Evolutionary conservation across 768 basidiomycete genomes (phyloP).

Genomic region (Leucosporidium creatinivorum): DNA sequence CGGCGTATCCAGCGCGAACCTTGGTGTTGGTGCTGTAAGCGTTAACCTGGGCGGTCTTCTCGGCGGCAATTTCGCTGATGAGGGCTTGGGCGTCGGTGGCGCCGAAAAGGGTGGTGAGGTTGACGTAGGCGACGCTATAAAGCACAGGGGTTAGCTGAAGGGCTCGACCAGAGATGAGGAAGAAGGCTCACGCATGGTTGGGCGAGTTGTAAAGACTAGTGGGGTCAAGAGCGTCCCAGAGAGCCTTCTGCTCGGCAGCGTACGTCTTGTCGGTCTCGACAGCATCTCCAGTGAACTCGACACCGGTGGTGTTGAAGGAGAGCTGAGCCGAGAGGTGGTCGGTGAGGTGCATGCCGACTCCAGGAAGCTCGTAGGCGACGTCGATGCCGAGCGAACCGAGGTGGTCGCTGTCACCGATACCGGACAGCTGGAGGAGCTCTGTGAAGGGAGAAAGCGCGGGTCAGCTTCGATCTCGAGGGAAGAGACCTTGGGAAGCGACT

Average conservation of each 20-base stretch:
- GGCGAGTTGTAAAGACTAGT: conserved; percentile 47
- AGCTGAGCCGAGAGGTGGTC: conserved; percentile 41
- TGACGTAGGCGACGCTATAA: conserved; percentile 50
- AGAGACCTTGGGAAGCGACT: neutral
- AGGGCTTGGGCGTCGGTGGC: conserved; percentile 47
- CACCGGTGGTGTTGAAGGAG: conserved; percentile 22
- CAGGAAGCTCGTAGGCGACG: conserved; percentile 45
- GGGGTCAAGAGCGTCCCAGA: conserved; percentile 28
- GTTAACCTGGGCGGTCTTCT: conserved; percentile 43
- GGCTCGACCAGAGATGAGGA: no score
- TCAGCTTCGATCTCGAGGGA: neutral
- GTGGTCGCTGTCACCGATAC: conserved; percentile 44
- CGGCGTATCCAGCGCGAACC: conserved; percentile 34
- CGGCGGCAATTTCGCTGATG: conserved; percentile 52
- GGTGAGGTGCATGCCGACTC: conserved; percentile 46
- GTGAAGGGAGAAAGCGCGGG: neutral
- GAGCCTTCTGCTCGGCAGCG: conserved; percentile 28
- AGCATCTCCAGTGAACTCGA: conserved; percentile 22
- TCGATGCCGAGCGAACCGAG: conserved; percentile 40
- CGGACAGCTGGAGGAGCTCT: conserved; percentile 47
- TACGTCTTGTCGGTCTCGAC: conserved; percentile 28
- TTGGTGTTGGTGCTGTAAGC: conserved; percentile 16
- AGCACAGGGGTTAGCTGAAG: no score
- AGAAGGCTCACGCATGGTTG: conserved; percentile 48
- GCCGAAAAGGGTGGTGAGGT: conserved; percentile 48